Conservation (phyloP, 2,329 filamentous ascomycete species). For the Apiospora rasikravindrae region DNA sequence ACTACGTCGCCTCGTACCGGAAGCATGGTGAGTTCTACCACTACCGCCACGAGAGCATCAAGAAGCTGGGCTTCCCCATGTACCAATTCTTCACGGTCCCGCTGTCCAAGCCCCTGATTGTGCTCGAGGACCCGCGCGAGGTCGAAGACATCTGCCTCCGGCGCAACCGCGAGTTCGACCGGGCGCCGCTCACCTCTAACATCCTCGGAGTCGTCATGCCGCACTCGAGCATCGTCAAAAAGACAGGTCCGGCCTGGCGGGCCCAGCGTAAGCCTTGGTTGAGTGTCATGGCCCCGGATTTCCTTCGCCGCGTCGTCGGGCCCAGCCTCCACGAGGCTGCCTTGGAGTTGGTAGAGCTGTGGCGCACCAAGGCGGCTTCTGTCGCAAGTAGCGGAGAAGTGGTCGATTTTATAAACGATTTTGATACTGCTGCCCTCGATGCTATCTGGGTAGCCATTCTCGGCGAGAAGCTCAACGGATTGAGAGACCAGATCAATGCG, state of each 20-base stretch:
- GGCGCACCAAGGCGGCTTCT: neutral
- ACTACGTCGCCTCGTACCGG: slow-evolving; percentile 19
- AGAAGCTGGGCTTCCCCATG: slow-evolving; percentile 24
- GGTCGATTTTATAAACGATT: neutral
- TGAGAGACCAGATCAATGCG: neutral
- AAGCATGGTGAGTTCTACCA: slow-evolving; percentile 17
- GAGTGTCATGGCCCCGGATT: slow-evolving; percentile 29
- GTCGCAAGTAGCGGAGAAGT: neutral
- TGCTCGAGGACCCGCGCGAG: slow-evolving; percentile 27
- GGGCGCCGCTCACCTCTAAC: neutral
- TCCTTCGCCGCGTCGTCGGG: slow-evolving; percentile 25
- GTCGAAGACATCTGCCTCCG: slow-evolving; percentile 24
- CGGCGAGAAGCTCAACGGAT: neutral
- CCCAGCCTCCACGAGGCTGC: neutral
- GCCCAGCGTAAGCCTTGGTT: slow-evolving; percentile 26
- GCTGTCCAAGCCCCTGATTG: slow-evolving; percentile 24
- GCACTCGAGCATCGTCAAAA: slow-evolving; percentile 24
- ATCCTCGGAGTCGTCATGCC: slow-evolving; percentile 18
- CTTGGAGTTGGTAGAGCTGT: neutral
- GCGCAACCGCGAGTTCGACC: slow-evolving; percentile 28
- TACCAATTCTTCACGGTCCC: slow-evolving; percentile 26
- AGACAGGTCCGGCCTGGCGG: slow-evolving; percentile 22
- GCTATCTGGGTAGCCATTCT: neutral
- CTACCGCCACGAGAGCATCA: neutral
- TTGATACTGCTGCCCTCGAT: neutral